Percentiles rank a stretch among this genome's conserved stretches.
Evolutionary conservation across 768 basidiomycete species (phyloP).

Genomic region (Clitopilus passeckerianus): DNA sequence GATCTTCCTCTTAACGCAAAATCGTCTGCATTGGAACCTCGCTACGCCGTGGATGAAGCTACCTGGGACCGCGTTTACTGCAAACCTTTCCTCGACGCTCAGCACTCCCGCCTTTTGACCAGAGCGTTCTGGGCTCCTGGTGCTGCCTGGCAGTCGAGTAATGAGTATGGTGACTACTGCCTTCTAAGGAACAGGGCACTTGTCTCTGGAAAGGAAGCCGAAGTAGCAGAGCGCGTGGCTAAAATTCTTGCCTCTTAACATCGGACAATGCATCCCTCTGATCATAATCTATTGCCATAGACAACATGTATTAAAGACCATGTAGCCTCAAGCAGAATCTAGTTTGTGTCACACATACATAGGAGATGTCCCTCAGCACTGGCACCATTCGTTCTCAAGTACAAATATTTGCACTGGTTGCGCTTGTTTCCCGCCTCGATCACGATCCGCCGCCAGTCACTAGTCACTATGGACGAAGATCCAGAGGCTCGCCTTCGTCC

Average conservation of each 20-base stretch:
- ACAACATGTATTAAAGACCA: too few species aligned
- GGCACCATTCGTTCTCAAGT: not conserved
- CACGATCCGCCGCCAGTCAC: not conserved
- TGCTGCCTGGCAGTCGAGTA: constrained; percentile 56
- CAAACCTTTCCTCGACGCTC: constrained; percentile 77
- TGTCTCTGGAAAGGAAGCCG: constrained; percentile 29
- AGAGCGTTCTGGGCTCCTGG: constrained; percentile 81
- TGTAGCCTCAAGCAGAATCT: too few species aligned
- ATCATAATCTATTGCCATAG: not conserved
- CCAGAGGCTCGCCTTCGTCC: constrained; percentile 21
- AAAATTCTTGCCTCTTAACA: not conserved
- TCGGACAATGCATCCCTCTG: too few species aligned
- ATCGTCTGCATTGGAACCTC: constrained; percentile 62
- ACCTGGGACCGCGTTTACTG: constrained; percentile 85
- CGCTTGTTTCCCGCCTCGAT: not conserved
- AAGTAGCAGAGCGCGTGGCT: constrained; percentile 7
- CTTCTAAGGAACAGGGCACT: constrained; percentile 61
- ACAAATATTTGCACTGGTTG: not conserved
- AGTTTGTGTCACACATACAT: too few species aligned
- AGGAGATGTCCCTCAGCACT: not conserved
- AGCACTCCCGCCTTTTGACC: constrained; percentile 65
- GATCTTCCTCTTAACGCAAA: constrained; percentile 74
- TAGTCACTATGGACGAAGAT: constrained; percentile 1
- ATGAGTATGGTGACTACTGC: constrained; percentile 90
- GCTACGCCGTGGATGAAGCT: constrained; percentile 59